phyloP scores from a whole-genome alignment of 768 basidiomycete genomes.

The Trametes cubensis region DNA sequence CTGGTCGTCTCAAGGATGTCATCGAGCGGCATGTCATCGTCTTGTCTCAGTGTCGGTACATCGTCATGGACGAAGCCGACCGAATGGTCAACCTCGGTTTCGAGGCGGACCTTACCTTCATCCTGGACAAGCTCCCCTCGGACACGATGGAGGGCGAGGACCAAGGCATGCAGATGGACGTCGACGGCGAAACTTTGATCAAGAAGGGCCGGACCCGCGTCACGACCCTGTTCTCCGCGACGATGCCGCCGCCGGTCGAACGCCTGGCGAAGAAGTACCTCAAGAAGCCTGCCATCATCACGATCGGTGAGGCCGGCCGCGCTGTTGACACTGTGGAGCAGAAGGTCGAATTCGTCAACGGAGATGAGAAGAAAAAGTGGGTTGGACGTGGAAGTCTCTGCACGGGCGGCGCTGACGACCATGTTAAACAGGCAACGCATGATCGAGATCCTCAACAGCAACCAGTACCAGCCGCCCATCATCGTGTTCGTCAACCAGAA shows the following conservation, averaged over 20 bases:
- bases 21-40: constrained; percentile 96
- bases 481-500: constrained; percentile 99
- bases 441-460: constrained; percentile 91
- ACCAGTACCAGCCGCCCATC: constrained; percentile 83
- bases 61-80: constrained; percentile 99
- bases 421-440: constrained; percentile 63
- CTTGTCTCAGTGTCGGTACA: constrained; percentile 94
- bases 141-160: constrained; percentile 90
- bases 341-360: constrained; percentile 86
- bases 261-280: constrained; percentile 94
- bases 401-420: constrained; percentile 16
- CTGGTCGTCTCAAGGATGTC: constrained; percentile 97
- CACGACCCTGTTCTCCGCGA: constrained; percentile 97
- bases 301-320: constrained; percentile 96
- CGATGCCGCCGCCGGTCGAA: constrained; percentile 98
- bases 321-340: constrained; percentile 99
- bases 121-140: constrained; percentile 87
- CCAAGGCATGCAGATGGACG: constrained; percentile 72
- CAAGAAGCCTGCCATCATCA: constrained; percentile 89
- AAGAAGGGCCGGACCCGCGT: constrained; percentile 83
- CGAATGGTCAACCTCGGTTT: constrained; percentile 99
- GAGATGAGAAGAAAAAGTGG: constrained; percentile 97
- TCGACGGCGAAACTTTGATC: constrained; percentile 65
- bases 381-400: constrained; percentile 32
- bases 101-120: constrained; percentile 91